Percentiles rank a stretch among this genome's conserved stretches.
Conservation (phyloP, 768 basidiomycete genomes). For the Kwoniella sp. region DNA sequence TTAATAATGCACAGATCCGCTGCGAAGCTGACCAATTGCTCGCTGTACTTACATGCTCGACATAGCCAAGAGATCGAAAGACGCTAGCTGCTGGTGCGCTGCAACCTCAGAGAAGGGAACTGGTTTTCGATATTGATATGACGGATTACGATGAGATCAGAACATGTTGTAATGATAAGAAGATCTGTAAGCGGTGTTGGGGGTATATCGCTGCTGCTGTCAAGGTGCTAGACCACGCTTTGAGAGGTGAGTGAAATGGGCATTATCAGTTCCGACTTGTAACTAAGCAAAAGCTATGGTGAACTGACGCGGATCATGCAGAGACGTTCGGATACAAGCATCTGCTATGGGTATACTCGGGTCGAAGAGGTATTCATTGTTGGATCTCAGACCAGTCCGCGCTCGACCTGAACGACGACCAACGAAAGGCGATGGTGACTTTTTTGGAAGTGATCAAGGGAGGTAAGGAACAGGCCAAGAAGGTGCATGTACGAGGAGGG, state of each 20-base stretch:
- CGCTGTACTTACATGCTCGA: no score
- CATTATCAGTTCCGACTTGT: no score
- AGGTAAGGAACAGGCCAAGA: constrained; percentile 77
- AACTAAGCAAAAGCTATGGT: no score
- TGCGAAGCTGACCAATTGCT: no score
- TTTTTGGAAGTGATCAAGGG: constrained; percentile 82
- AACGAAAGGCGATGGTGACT: constrained; percentile 80
- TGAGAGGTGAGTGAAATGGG: no score
- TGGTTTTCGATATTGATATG: constrained; percentile 99
- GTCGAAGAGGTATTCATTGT: constrained; percentile 94
- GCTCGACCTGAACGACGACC: constrained; percentile 85
- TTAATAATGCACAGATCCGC: no score
- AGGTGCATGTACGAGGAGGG: constrained; percentile 68
- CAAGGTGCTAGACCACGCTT: constrained; percentile 72
- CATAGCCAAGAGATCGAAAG: constrained; percentile 85
- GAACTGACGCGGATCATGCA: constrained; percentile 21
- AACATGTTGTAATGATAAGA: constrained; percentile 88
- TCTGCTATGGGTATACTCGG: constrained; percentile 97
- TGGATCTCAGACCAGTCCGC: constrained; percentile 93
- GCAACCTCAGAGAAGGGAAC: constrained; percentile 76
- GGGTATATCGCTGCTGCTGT: constrained; percentile 90
- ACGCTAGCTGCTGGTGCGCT: constrained; percentile 71
- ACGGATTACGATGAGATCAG: constrained; percentile 96
- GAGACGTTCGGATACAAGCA: constrained; percentile 88
- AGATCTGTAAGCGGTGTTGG: constrained; percentile 93